Conservation (phyloP, 2,329 filamentous ascomycete genomes). For the Fusarium burgessii region DNA sequence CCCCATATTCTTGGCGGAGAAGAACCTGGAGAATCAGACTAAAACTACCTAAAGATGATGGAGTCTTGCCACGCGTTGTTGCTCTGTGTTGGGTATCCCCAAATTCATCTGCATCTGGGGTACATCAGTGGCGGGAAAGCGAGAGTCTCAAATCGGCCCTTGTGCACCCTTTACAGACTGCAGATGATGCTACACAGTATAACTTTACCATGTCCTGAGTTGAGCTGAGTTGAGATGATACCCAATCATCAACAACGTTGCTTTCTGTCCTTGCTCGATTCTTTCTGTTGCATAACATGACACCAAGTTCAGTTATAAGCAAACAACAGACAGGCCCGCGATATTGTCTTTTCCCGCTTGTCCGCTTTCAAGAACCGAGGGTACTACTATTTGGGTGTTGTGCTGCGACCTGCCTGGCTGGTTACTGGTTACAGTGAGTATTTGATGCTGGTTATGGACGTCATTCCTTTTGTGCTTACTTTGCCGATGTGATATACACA, state of each 20-base stretch:
- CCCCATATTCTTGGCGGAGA: constrained; percentile 40
- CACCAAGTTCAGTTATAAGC: neutral
- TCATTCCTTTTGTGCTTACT: constrained; percentile 22
- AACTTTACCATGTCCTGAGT: neutral
- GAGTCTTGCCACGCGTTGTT: constrained; percentile 8
- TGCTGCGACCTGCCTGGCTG: neutral
- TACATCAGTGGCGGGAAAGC: constrained; percentile 2
- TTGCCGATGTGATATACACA: neutral
- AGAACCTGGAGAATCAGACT: constrained; percentile 11
- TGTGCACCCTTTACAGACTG: constrained; percentile 10
- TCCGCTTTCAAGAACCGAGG: constrained; percentile 22
- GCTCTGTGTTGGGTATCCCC: constrained; percentile 12
- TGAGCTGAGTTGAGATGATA: constrained; percentile 7
- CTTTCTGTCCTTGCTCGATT: constrained; percentile 12
- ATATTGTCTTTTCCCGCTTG: constrained; percentile 15
- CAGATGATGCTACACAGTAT: constrained; percentile 12
- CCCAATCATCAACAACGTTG: constrained; percentile 15
- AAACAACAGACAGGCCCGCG: neutral
- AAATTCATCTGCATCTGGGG: constrained; percentile 5
- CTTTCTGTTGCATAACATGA: constrained; percentile 6
- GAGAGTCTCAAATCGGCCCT: constrained; percentile 16
- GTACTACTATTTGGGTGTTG: neutral
- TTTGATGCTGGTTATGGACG: neutral
- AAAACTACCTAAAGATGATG: constrained; percentile 8
- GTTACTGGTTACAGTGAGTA: neutral